Evolutionary conservation across 352 stramenopile genomes (phyloP).

Genomic region (Saprolegnia diclina): DNA sequence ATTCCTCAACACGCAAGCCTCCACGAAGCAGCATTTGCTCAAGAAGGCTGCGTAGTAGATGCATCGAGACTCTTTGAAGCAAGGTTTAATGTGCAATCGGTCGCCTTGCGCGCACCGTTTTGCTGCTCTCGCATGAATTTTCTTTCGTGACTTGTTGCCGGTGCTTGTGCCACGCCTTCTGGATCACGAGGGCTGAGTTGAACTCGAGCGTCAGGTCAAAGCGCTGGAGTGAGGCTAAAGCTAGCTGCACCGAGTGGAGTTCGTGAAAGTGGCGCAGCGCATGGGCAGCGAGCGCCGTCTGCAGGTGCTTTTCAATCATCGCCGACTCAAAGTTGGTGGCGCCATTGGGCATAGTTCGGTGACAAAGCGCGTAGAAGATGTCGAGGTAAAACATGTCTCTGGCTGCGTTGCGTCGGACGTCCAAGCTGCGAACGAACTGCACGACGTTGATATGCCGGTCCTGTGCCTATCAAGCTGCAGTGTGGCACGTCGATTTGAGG

Average conservation of each 20-base stretch:
- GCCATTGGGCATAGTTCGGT: conserved; percentile 17
- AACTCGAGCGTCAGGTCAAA: conserved; percentile 19
- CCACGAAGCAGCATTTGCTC: background rate
- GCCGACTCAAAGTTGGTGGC: conserved; percentile 5
- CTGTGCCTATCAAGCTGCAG: background rate
- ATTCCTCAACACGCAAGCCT: conserved; percentile 9
- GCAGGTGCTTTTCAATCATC: conserved; percentile 9
- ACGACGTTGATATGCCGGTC: background rate
- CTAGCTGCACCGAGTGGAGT: background rate
- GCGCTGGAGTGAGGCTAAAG: background rate
- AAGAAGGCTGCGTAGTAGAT: conserved; percentile 8
- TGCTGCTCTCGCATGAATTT: no score
- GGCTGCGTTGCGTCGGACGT: background rate
- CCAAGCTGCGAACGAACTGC: conserved; percentile 4
- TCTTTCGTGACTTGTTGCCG: background rate
- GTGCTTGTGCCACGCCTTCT: background rate
- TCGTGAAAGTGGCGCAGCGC: conserved; percentile 20
- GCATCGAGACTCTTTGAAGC: no score
- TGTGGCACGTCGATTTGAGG: background rate
- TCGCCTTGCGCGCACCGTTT: no score
- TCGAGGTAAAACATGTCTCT: conserved; percentile 19
- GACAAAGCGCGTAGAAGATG: conserved; percentile 21
- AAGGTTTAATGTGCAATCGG: no score
- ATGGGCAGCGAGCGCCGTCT: background rate
- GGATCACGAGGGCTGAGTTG: conserved; percentile 9